A percentile compares a stretch with the other conserved stretches of the same genome.
These are phyloP conservation scores for Aspergillus sp. DNA, from an alignment of 2,329 filamentous ascomycete species.

Conservation along the genomic window DNA sequence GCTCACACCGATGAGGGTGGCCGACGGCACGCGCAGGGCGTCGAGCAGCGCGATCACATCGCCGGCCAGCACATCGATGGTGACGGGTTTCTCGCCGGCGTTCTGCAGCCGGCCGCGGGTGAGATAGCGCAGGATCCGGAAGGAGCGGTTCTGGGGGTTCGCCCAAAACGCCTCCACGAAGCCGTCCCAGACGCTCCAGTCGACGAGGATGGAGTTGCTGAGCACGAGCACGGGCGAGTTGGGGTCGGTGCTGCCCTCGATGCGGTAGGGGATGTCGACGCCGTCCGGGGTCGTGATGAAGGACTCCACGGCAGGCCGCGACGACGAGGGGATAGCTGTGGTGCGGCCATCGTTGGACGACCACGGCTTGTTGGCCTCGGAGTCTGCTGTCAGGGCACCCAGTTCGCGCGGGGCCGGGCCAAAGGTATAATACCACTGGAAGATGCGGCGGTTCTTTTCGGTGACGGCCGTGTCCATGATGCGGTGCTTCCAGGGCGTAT, in stretches of 20 bases:
- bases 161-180: constrained; percentile 55
- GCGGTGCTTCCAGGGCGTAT: constrained; percentile 54
- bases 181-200: constrained; percentile 71
- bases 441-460: constrained; percentile 51
- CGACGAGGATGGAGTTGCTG: constrained; percentile 71
- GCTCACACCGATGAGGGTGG: constrained; percentile 67
- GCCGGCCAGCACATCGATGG: constrained; percentile 56
- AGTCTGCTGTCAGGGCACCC: constrained; percentile 40
- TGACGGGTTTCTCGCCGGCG: constrained; percentile 40
- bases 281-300: constrained; percentile 62
- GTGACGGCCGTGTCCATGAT: constrained; percentile 54
- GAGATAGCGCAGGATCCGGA: constrained; percentile 70
- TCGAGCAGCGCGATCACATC: constrained; percentile 61
- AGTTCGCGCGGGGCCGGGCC: constrained; percentile 66
- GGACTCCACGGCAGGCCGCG: constrained; percentile 53
- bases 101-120: constrained; percentile 57
- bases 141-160: constrained; percentile 47
- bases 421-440: constrained; percentile 71
- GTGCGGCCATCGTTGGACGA: constrained; percentile 49
- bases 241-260: constrained; percentile 63
- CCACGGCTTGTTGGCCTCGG: constrained; percentile 31
- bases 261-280: constrained; percentile 60
- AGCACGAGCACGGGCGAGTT: constrained; percentile 66
- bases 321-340: constrained; percentile 40
- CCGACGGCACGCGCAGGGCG: constrained; percentile 58